Evolutionary conservation across 345 rosid species (phyloP), one percentile per base, ranked within the genome.

Genomic region (Hypericum androsaemum): DNA sequence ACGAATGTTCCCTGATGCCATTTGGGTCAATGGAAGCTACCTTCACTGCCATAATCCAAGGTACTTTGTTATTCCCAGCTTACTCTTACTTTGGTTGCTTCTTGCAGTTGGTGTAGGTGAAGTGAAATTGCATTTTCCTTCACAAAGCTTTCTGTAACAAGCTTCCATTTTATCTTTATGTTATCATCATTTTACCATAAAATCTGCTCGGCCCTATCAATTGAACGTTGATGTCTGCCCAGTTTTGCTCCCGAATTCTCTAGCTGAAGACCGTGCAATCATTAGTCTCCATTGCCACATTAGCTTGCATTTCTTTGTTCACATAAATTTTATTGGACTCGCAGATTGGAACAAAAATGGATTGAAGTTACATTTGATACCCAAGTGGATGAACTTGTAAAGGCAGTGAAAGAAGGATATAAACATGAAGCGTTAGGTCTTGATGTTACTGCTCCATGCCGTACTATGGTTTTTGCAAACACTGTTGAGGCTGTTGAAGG

Each of bases 391-490:
- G 83, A 80, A 42, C 83, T 92, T 32, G 70, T 92, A 59, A 73
- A 81, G 50, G 94, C 95, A 54, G 81, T 92, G 45, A 85, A 71
- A 10, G 71, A 78, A 51, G 69, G 69, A 61, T 54, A 45, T 56
- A 54, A 49, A 52, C 54, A 62, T 36, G 71, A 41, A 40, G 58
- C 37, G 35, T 48, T 47, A 48, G 71, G 42, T 49, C 17, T 45
- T 41, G 73, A 55, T 52, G 53, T 56, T 54, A 72, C 58, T 54
- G 74, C 42, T 41, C 48, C 58, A 61, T 71, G 65, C 56, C 77
- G 96, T 63, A 92, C 96, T 0, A 92, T 88, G 95, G 94, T 88
- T 58, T 90, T 90, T 72, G 89, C 89, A 55, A 90, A 90, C 59
- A n/a, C n/a, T n/a, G n/a, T n/a, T n/a, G n/a, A n/a, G n/a, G n/a